Conservation (phyloP, 768 basidiomycete species). For the Pluteus cervinus region DNA sequence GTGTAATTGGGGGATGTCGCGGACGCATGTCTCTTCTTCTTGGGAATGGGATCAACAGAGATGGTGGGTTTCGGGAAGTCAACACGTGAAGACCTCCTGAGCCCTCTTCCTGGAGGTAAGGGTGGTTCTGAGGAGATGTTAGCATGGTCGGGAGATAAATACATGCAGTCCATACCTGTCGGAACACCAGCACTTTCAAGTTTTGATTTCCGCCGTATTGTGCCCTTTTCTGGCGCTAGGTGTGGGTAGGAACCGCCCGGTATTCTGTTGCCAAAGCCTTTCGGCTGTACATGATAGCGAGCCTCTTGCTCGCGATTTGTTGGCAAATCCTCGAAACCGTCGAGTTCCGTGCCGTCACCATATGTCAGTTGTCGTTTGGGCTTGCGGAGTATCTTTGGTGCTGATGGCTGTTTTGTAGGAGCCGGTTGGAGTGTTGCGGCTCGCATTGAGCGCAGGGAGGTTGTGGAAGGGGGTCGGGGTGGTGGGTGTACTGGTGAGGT, state of each 20-base stretch:
- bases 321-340: conserved; percentile 81
- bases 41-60: conserved; percentile 27
- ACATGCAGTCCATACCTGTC: conserved; percentile 13
- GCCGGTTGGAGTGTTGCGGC: conserved; percentile 25
- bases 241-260: conserved; percentile 46
- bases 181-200: conserved; percentile 30
- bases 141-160: too few species aligned
- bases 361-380: conserved; percentile 75
- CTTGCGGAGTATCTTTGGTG: conserved; percentile 63
- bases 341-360: conserved; percentile 88
- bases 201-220: conserved; percentile 50
- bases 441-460: conserved; percentile 36
- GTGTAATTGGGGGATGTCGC: conserved; percentile 36
- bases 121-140: too few species aligned
- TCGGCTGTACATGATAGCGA: conserved; percentile 70
- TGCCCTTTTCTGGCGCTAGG: conserved; percentile 41
- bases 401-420: conserved; percentile 31
- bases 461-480: conserved; percentile 52
- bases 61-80: conserved; percentile 40
- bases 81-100: conserved; percentile 43
- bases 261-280: conserved; percentile 57
- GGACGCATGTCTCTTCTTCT: conserved; percentile 50
- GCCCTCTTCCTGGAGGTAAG: too few species aligned
- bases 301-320: conserved; percentile 82
- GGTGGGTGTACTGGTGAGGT: conserved; percentile 58